Conservation (phyloP, 2,329 filamentous ascomycete species). For the Coniochaeta sp. region DNA sequence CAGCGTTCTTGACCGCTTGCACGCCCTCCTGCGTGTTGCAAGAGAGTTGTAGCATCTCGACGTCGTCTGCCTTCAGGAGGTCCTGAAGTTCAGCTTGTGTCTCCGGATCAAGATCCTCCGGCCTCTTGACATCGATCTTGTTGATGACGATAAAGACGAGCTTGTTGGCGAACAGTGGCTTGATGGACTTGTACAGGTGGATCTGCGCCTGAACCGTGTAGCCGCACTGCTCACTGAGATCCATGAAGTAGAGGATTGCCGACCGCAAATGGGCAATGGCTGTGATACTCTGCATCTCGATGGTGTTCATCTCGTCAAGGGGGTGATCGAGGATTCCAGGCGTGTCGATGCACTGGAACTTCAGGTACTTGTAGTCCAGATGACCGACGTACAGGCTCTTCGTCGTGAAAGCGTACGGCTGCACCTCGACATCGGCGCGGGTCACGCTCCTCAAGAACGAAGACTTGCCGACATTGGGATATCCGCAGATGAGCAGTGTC, state of each 20-base stretch:
- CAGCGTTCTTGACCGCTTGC: conserved; percentile 89
- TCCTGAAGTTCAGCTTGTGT: conserved; percentile 70
- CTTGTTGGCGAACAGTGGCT: conserved; percentile 95
- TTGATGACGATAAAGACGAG: conserved; percentile 95
- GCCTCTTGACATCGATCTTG: conserved; percentile 90
- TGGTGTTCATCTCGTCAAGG: conserved; percentile 95
- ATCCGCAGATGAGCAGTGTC: conserved; percentile 92
- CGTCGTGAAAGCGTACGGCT: conserved; percentile 89
- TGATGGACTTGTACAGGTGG: conserved; percentile 91
- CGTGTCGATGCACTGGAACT: conserved; percentile 78
- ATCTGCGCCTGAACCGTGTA: conserved; percentile 92
- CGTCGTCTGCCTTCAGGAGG: conserved; percentile 78
- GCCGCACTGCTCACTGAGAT: conserved; percentile 92
- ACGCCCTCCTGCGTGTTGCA: conserved; percentile 94
- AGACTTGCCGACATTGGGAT: conserved; percentile 96
- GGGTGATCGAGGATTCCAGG: conserved; percentile 62
- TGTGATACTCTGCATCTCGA: conserved; percentile 98
- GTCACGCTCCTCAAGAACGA: conserved; percentile 91
- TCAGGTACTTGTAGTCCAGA: conserved; percentile 79
- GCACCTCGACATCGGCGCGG: conserved; percentile 90
- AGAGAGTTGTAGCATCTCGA: conserved; percentile 87
- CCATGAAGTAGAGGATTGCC: conserved; percentile 97
- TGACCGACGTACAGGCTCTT: conserved; percentile 97
- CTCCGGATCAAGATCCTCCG: conserved; percentile 77
- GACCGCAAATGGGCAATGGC: conserved; percentile 95